These are phyloP conservation scores for Claviceps fusiformis DNA, from an alignment of 2,329 filamentous ascomycete species.

Conservation along the genomic window DNA sequence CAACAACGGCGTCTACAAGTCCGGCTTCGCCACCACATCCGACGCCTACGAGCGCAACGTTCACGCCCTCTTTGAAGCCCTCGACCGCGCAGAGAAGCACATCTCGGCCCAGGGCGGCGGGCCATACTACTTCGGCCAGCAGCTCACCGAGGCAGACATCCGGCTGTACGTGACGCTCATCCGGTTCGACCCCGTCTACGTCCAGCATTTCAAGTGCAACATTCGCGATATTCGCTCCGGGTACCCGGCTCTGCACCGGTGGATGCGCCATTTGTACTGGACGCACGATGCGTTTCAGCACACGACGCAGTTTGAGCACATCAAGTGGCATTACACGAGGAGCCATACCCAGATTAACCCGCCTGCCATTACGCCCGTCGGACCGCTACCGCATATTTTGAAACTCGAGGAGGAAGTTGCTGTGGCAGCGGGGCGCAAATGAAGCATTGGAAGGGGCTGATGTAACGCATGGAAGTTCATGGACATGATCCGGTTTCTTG, in stretches of 20 bases:
- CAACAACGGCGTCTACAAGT: slow-evolving; percentile 61
- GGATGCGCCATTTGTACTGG: slow-evolving; percentile 81
- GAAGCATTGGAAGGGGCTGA: neutral
- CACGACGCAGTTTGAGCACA: slow-evolving; percentile 88
- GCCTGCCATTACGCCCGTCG: slow-evolving; percentile 64
- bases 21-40: slow-evolving; percentile 75
- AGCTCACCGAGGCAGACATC: slow-evolving; percentile 71
- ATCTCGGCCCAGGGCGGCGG: slow-evolving; percentile 35
- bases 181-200: slow-evolving; percentile 67
- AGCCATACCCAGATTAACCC: slow-evolving; percentile 56
- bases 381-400: slow-evolving; percentile 72
- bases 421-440: slow-evolving; percentile 26
- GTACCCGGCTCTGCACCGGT: slow-evolving; percentile 68
- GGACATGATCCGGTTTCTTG: neutral
- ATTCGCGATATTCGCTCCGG: slow-evolving; percentile 71
- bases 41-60: slow-evolving; percentile 71
- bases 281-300: slow-evolving; percentile 61
- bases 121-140: slow-evolving; percentile 62
- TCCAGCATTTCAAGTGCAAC: slow-evolving; percentile 84
- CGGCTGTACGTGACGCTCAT: slow-evolving; percentile 58
- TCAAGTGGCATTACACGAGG: slow-evolving; percentile 63
- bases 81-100: slow-evolving; percentile 65
- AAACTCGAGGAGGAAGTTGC: slow-evolving; percentile 65
- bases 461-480: neutral
- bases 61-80: slow-evolving; percentile 53